Percentiles rank a stretch among this genome's conserved stretches.
These are phyloP conservation scores for Aegilops tauschii DNA, from an alignment of 176 grass and related monocot species.

Conservation along the genomic window DNA sequence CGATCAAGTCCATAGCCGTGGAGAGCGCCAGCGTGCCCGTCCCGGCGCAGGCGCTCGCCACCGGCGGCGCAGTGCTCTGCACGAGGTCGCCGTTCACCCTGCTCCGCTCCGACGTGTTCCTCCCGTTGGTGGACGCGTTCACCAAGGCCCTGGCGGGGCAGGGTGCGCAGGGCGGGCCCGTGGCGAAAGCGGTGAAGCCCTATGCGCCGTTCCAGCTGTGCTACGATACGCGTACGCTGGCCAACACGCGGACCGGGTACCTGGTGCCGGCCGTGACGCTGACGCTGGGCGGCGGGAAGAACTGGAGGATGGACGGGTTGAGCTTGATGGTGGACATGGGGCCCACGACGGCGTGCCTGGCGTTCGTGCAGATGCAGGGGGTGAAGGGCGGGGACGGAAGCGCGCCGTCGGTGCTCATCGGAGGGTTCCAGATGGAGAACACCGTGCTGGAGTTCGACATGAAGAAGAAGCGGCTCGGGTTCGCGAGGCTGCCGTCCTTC, in stretches of 20 bases:
- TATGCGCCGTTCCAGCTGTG: constrained; percentile 33
- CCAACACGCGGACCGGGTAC: constrained; percentile 20
- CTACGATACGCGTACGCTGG: not conserved
- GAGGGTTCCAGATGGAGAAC: constrained; percentile 59
- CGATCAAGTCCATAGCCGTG: not conserved
- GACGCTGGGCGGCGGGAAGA: constrained; percentile 21
- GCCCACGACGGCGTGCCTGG: constrained; percentile 24
- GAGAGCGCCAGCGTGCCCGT: not conserved
- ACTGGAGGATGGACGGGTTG: constrained; percentile 25
- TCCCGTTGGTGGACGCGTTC: constrained; percentile 28
- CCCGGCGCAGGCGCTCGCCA: not conserved
- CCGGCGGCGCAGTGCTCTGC: constrained; percentile 35
- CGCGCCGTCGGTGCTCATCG: constrained; percentile 31
- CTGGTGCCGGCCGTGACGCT: constrained; percentile 30
- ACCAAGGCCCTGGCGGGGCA: not conserved
- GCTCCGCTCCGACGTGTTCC: constrained; percentile 44
- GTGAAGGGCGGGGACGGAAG: not conserved
- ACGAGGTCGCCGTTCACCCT: constrained; percentile 19
- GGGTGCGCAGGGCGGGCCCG: no score
- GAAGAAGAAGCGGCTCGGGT: constrained; percentile 29
- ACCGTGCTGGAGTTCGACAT: constrained; percentile 57
- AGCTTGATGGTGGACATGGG: constrained; percentile 34
- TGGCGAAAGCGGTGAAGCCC: not conserved
- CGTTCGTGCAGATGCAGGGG: constrained; percentile 18
- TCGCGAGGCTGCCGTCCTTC: constrained; percentile 12